A percentile compares a stretch with the other conserved stretches of the same genome.
Evolutionary conservation across 2,329 filamentous ascomycete genomes (phyloP).

Genomic region (Epichloe brachyelytri): DNA sequence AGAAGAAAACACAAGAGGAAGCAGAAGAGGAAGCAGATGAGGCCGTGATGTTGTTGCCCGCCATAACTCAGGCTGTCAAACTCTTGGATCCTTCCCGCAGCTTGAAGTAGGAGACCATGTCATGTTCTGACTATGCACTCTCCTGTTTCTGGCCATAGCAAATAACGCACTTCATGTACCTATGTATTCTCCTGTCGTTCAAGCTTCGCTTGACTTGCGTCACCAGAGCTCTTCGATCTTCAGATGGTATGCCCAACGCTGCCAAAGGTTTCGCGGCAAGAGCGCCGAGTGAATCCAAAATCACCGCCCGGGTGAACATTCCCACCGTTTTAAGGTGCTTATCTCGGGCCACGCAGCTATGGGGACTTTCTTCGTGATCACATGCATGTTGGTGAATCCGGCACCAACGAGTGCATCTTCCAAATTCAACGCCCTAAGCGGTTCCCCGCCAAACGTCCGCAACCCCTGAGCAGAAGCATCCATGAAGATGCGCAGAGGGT

Average conservation of each 20-base stretch:
- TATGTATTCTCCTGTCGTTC: constrained; percentile 23
- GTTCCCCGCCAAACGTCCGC: constrained; percentile 25
- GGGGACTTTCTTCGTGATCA: constrained; percentile 30
- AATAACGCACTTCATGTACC: constrained; percentile 30
- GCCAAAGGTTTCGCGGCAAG: constrained; percentile 28
- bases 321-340: constrained; percentile 27
- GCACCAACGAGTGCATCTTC: constrained; percentile 22
- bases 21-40: not conserved
- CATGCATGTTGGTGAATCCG: constrained; percentile 32
- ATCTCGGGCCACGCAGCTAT: constrained; percentile 32
- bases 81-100: not conserved
- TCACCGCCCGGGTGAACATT: constrained; percentile 29
- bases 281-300: constrained; percentile 28
- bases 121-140: not conserved
- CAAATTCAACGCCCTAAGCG: constrained; percentile 21
- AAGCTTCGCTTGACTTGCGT: constrained; percentile 20
- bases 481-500: constrained; percentile 23
- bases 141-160: constrained; percentile 29
- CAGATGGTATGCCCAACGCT: constrained; percentile 21
- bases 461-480: constrained; percentile 20
- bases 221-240: constrained; percentile 22
- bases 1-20: not conserved
- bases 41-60: not conserved
- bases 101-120: not conserved
- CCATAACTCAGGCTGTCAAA: not conserved